A percentile compares a stretch with the other conserved stretches of the same genome.
These are phyloP conservation scores for Torulaspora globosa DNA, from an alignment of 1,139 yeast species.

Conservation along the genomic window DNA sequence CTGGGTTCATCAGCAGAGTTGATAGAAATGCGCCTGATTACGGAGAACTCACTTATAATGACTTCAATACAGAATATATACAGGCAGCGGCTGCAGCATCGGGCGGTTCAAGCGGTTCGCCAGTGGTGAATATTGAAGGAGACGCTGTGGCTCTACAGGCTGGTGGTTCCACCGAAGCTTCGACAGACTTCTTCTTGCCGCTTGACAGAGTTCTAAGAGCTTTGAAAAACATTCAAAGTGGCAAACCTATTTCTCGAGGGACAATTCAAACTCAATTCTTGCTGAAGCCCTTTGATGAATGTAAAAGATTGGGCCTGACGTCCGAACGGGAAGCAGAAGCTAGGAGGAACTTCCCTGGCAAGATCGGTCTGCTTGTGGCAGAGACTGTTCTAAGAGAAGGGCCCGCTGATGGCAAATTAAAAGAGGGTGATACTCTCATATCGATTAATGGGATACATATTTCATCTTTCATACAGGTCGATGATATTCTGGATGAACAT, in stretches of 20 bases:
- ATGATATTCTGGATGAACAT: constrained; percentile 70
- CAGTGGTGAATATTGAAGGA: constrained; percentile 85
- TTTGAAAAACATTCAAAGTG: constrained; percentile 61
- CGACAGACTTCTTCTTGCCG: constrained; percentile 90
- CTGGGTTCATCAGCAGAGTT: constrained; percentile 84
- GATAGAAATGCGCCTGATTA: constrained; percentile 96
- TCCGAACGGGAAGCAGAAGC: constrained; percentile 68
- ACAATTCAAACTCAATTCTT: constrained; percentile 91
- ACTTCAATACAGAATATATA: constrained; percentile 91
- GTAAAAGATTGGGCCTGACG: constrained; percentile 79
- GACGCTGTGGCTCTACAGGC: constrained; percentile 90
- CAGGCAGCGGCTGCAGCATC: constrained; percentile 97
- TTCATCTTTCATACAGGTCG: constrained; percentile 73
- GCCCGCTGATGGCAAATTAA: constrained; percentile 68
- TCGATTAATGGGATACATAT: constrained; percentile 65
- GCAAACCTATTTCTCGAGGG: constrained; percentile 63
- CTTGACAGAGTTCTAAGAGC: constrained; percentile 81
- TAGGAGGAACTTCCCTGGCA: constrained; percentile 64
- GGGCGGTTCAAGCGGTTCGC: constrained; percentile 95
- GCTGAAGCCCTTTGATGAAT: constrained; percentile 83
- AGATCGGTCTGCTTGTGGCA: constrained; percentile 81
- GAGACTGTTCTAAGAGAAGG: constrained; percentile 82
- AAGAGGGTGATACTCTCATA: constrained; percentile 83
- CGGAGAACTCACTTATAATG: constrained; percentile 85
- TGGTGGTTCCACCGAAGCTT: constrained; percentile 87